Conservation (phyloP, 2,329 filamentous ascomycete species). For the Hypoxylon sp. region DNA sequence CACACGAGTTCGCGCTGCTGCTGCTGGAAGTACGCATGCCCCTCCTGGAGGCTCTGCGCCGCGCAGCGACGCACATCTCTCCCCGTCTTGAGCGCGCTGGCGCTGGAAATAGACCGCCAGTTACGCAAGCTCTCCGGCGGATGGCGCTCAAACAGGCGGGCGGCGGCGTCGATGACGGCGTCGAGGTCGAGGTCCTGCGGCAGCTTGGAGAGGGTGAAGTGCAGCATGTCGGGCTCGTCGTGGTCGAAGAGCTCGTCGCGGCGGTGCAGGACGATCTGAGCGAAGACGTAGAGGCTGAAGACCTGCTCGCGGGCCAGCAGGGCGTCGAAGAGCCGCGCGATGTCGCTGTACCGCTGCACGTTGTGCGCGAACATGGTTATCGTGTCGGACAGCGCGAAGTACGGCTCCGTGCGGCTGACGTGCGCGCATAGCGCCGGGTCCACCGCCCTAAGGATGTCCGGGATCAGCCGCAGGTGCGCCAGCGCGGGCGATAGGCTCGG, state of each 20-base stretch:
- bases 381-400: slow-evolving; percentile 93
- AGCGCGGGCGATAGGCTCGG: slow-evolving; percentile 86
- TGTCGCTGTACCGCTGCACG: slow-evolving; percentile 89
- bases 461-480: slow-evolving; percentile 88
- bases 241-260: slow-evolving; percentile 84
- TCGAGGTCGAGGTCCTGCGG: slow-evolving; percentile 87
- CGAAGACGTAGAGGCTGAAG: slow-evolving; percentile 92
- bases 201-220: slow-evolving; percentile 88
- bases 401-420: slow-evolving; percentile 84
- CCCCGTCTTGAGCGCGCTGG: slow-evolving; percentile 90
- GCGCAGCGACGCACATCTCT: slow-evolving; percentile 65
- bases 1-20: slow-evolving; percentile 81
- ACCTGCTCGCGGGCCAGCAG: slow-evolving; percentile 89
- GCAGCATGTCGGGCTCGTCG: slow-evolving; percentile 93
- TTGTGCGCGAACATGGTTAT: slow-evolving; percentile 98
- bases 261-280: slow-evolving; percentile 85
- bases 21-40: slow-evolving; percentile 75
- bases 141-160: slow-evolving; percentile 72
- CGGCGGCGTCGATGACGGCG: slow-evolving; percentile 76
- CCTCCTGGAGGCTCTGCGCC: slow-evolving; percentile 74
- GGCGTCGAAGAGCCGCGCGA: slow-evolving; percentile 92
- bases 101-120: slow-evolving; percentile 80
- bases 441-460: slow-evolving; percentile 80
- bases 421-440: slow-evolving; percentile 81
- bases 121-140: slow-evolving; percentile 80